A percentile compares a stretch with the other conserved stretches of the same genome.
phyloP scores from a whole-genome alignment of 2,329 filamentous ascomycete genomes.

The Didymellaceae sp. region DNA sequence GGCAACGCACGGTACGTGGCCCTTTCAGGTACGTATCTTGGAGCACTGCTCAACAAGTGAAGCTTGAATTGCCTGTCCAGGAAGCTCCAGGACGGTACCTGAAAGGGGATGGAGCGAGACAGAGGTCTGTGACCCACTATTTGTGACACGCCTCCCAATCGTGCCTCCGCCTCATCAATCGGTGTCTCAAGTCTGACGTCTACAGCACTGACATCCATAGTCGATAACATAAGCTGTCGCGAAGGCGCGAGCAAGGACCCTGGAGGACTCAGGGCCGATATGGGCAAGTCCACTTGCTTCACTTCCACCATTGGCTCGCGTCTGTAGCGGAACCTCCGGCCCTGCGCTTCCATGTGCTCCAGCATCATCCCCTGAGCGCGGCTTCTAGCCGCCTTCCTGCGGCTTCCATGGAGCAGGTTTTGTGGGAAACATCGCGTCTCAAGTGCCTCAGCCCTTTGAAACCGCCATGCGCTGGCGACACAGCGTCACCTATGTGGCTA shows the following conservation, averaged over 20 bases:
- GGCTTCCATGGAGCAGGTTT: constrained; percentile 23
- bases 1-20: constrained; percentile 44
- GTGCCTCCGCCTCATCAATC: constrained; percentile 36
- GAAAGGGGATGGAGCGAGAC: constrained; percentile 38
- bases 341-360: constrained; percentile 21
- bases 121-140: constrained; percentile 28
- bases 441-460: constrained; percentile 25
- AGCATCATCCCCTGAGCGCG: constrained; percentile 30
- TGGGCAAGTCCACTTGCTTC: constrained; percentile 30
- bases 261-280: constrained; percentile 20
- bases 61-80: constrained; percentile 38
- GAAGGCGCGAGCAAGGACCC: constrained; percentile 23
- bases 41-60: constrained; percentile 43
- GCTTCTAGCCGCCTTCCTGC: constrained; percentile 34
- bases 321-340: constrained; percentile 15
- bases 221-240: constrained; percentile 33
- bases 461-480: constrained; percentile 35
- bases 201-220: constrained; percentile 27
- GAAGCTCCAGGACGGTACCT: constrained; percentile 37
- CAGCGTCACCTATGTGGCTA: constrained; percentile 22
- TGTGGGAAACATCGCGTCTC: constrained; percentile 30
- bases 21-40: constrained; percentile 32
- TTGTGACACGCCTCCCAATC: constrained; percentile 36
- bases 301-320: constrained; percentile 31
- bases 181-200: constrained; percentile 40